Evolutionary conservation across 495 filamentous ascomycete species (phyloP).

Genomic region (Hyphodiscus hymeniophilus): DNA sequence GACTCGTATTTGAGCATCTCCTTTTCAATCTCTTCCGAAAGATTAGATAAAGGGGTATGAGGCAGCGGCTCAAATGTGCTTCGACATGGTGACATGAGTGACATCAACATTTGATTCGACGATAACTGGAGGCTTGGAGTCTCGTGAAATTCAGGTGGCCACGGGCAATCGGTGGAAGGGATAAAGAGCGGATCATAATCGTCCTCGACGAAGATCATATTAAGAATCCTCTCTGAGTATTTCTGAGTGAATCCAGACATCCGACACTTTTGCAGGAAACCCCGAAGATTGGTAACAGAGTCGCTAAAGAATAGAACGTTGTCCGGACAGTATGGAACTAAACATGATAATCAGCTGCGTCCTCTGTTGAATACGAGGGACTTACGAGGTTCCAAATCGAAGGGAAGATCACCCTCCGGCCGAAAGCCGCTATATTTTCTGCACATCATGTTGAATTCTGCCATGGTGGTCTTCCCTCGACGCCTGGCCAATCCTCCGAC

Average conservation of each 20-base stretch:
- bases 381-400: background rate
- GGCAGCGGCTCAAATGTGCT: background rate
- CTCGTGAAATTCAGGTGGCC: no score
- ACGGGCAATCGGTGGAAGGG: background rate
- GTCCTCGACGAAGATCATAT: background rate
- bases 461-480: slow-evolving; percentile 1
- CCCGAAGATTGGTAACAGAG: background rate
- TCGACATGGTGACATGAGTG: background rate
- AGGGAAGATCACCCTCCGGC: background rate
- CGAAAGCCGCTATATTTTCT: slow-evolving; percentile 10
- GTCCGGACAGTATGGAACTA: slow-evolving; percentile 13
- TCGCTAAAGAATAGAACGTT: slow-evolving; percentile 4
- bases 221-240: slow-evolving; percentile 8
- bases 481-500: slow-evolving; percentile 5
- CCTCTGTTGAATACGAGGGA: background rate
- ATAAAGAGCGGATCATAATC: background rate
- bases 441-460: slow-evolving; percentile 16
- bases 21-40: slow-evolving; percentile 4
- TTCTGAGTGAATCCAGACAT: slow-evolving; percentile 11
- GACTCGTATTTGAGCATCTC: background rate
- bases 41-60: background rate
- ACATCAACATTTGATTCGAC: background rate
- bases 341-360: background rate
- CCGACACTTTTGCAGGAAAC: slow-evolving; percentile 5
- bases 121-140: background rate